Evolutionary conservation across 805 yeast species (phyloP).

Genomic region (Metschnikowia noctiluminum): DNA sequence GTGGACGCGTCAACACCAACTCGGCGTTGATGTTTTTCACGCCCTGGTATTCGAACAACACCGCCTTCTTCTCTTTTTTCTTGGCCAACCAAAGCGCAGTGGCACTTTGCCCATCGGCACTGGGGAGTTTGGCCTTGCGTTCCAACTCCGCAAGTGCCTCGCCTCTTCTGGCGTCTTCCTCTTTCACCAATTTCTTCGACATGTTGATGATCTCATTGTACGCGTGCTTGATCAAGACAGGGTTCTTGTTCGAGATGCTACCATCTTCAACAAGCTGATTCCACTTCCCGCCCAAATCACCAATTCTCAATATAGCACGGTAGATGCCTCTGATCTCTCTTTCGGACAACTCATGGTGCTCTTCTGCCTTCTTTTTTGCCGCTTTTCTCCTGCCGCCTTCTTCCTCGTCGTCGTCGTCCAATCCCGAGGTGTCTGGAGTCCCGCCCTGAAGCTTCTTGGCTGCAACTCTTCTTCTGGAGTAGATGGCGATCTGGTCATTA

Average conservation of each 20-base stretch:
- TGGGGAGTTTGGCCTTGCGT: conserved; percentile 54
- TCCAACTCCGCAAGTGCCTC: conserved; percentile 57
- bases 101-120: conserved; percentile 36
- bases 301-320: conserved; percentile 75
- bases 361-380: conserved; percentile 32
- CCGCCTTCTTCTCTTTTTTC: conserved; percentile 84
- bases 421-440: conserved; percentile 34
- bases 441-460: conserved; percentile 50
- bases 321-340: conserved; percentile 84
- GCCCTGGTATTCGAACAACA: conserved; percentile 81
- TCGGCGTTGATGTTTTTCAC: conserved; percentile 92
- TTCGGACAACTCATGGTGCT: conserved; percentile 62
- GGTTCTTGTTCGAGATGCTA: conserved; percentile 77
- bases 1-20: conserved; percentile 73
- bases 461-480: conserved; percentile 75
- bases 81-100: conserved; percentile 56
- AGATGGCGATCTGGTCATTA: conserved; percentile 86
- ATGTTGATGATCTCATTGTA: conserved; percentile 67
- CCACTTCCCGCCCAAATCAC: conserved; percentile 74
- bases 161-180: conserved; percentile 62
- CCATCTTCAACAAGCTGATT: conserved; percentile 89
- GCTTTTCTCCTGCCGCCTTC: conserved; percentile 24
- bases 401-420: conserved; percentile 38
- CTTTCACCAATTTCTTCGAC: conserved; percentile 58
- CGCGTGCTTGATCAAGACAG: conserved; percentile 70